Evolutionary conservation across 305 asterid species (phyloP).

Genomic region (Fraxinus velutina): DNA sequence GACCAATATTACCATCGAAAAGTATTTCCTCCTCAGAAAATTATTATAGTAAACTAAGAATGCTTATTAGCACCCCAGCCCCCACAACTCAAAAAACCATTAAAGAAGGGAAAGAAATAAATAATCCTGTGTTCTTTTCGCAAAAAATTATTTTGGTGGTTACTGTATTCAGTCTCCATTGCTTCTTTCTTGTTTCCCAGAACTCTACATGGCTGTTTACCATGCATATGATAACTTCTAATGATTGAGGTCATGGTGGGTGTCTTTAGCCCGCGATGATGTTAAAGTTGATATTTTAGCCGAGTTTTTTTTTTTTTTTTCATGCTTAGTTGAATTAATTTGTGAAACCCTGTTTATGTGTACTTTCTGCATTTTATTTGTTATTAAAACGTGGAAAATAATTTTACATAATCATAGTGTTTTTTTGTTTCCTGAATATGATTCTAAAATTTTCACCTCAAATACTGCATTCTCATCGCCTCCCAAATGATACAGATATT

Average conservation of each 20-base stretch:
- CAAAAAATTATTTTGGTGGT: background rate
- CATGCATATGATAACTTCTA: background rate
- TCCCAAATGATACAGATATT: constrained; percentile 55
- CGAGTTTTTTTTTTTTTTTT: background rate
- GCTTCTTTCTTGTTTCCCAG: background rate
- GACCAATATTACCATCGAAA: background rate
- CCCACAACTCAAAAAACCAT: background rate
- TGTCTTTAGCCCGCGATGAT: background rate
- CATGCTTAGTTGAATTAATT: background rate
- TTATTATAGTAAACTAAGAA: background rate
- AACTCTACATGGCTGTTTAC: background rate
- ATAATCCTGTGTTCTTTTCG: background rate
- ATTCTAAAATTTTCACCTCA: constrained; percentile 2
- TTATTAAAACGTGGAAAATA: constrained; percentile 2
- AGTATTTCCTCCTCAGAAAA: background rate
- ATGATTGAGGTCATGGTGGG: background rate
- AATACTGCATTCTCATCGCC: constrained; percentile 22
- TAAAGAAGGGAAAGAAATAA: background rate
- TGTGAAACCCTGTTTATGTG: background rate
- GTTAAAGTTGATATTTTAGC: background rate
- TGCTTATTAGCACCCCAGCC: background rate
- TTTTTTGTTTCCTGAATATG: constrained; percentile 1
- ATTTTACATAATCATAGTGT: background rate
- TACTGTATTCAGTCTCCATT: background rate
- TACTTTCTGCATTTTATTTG: constrained; percentile 1